Percentiles rank a stretch among this genome's conserved stretches.
Conservation (phyloP, 2,329 filamentous ascomycete genomes). For the Rhinocladiella similis region DNA sequence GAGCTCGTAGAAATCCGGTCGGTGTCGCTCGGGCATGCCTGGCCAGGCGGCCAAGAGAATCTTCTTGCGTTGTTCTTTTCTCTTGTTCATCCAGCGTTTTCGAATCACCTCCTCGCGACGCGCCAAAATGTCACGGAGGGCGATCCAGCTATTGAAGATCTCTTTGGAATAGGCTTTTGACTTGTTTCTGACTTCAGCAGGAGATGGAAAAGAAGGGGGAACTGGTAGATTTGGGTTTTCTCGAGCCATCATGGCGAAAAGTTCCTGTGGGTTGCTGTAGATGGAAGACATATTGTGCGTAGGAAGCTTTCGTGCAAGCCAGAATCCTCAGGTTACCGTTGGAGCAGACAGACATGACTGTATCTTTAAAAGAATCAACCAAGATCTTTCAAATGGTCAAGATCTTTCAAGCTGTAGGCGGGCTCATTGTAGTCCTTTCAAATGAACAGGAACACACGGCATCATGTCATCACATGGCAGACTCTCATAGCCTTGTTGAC, state of each 20-base stretch:
- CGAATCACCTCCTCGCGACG: slow-evolving; percentile 54
- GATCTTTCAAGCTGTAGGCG: too few species aligned
- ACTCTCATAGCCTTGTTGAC: too few species aligned
- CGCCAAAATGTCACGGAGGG: slow-evolving; percentile 45
- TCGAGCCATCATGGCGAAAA: slow-evolving; percentile 5
- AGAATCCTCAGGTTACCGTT: too few species aligned
- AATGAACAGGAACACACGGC: too few species aligned
- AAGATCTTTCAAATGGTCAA: too few species aligned
- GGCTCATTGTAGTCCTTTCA: too few species aligned
- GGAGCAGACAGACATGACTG: too few species aligned
- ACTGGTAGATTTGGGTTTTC: slow-evolving; percentile 7
- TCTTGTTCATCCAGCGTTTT: slow-evolving; percentile 59
- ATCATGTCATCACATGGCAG: too few species aligned
- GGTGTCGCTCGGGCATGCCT: slow-evolving; percentile 50
- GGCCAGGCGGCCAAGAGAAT: slow-evolving; percentile 54
- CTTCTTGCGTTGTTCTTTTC: slow-evolving; percentile 44
- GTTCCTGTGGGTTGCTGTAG: slow-evolving; percentile 6
- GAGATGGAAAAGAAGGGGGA: slow-evolving; percentile 6
- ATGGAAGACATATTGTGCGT: slow-evolving; percentile 7
- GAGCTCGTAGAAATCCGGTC: slow-evolving; percentile 50
- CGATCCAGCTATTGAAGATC: slow-evolving; percentile 40
- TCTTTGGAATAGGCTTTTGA: slow-evolving; percentile 25
- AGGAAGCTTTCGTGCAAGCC: too few species aligned
- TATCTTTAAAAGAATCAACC: too few species aligned
- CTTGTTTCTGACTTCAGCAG: slow-evolving; percentile 13